Evolutionary conservation across 1,139 yeast genomes (phyloP).

Genomic region (Starmera stellimalicola): DNA sequence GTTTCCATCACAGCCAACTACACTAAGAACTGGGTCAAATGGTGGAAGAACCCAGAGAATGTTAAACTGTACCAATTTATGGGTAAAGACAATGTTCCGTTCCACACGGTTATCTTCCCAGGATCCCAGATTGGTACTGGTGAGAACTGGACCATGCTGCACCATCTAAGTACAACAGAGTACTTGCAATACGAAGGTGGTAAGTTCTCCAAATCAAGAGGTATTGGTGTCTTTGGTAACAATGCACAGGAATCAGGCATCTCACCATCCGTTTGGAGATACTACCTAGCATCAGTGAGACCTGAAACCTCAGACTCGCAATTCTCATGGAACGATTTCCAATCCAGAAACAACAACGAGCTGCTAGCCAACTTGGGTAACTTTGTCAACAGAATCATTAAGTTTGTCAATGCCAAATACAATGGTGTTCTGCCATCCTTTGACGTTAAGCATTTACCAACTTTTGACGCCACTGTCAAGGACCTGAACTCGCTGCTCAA

Average conservation of each 20-base stretch:
- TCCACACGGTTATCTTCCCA: conserved; percentile 98
- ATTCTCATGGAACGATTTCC: conserved; percentile 95
- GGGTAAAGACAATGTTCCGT: conserved; percentile 99
- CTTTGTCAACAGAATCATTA: conserved; percentile 87
- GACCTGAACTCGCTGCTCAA: conserved; percentile 57
- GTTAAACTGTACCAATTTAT: conserved; percentile 89
- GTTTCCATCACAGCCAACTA: conserved; percentile 93
- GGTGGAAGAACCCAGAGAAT: conserved; percentile 90
- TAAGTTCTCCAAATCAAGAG: conserved; percentile 93
- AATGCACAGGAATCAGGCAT: conserved; percentile 91
- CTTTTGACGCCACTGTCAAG: conserved; percentile 38
- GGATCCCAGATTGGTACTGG: conserved; percentile 81
- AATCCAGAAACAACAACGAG: conserved; percentile 86
- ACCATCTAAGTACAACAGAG: conserved; percentile 90
- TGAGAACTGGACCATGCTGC: conserved; percentile 84
- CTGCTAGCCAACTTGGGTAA: conserved; percentile 93
- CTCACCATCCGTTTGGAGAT: conserved; percentile 94
- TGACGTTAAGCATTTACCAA: conserved; percentile 35
- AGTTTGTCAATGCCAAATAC: conserved; percentile 84
- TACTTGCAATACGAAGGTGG: conserved; percentile 97
- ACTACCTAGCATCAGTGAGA: conserved; percentile 82
- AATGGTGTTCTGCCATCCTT: conserved; percentile 77
- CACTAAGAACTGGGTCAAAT: conserved; percentile 68
- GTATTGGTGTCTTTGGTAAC: conserved; percentile 96
- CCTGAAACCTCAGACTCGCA: conserved; percentile 96